Base-by-base conservation (phyloP, 2,329 filamentous ascomycete genomes). In the Reticulascus tulasneorum region DNA sequence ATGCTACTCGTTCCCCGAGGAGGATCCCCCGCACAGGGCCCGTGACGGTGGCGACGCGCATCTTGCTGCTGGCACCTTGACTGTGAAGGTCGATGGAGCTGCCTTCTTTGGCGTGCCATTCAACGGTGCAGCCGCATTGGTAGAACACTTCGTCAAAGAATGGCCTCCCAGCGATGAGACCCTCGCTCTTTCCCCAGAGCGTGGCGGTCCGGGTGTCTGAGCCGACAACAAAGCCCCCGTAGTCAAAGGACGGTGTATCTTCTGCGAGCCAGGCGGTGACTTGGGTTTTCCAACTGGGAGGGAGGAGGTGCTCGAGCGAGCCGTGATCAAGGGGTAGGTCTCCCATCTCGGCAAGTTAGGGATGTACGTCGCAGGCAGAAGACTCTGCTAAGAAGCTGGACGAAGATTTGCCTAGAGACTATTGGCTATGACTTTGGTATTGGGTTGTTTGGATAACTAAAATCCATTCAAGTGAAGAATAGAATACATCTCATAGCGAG, bases 201-300 rank as follows among this genome's bases (percentile, higher is more conserved):
- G 77, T 84, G 15, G 82, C 82, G 11, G 72, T 77, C 40, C 77
- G 76, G 8, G 67, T 62, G 19, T 64, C 66, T 24, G 85, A 78
- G 46, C 93, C 93, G 17, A 98, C 93, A 7, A 98, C 93, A 62
- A 94, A 98, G 42, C 93, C 93, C 53, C 87, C 93, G 60, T 95
- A 96, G 71, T 98, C 93, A 64, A 95, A 91, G 35, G 87, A 93
- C 5, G 93, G 93, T 4, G 89, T 94, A 67, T 98, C 93, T 66
- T 98, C 93, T 54, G 89, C 86, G 11, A 96, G 83, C 93, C 93
- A 98, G 53, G 77, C 67, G 17, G 82, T 77, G 45, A 96, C 79
- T 47, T 82, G 77, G 32, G 81, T 75, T 60, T 91, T 94, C 79
- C 88, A 96, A 46, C 82, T 85, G 16, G 82, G 77, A 0, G 91